Evolutionary conservation across 768 basidiomycete genomes (phyloP).

Genomic region (Kwoniella shandongensis): DNA sequence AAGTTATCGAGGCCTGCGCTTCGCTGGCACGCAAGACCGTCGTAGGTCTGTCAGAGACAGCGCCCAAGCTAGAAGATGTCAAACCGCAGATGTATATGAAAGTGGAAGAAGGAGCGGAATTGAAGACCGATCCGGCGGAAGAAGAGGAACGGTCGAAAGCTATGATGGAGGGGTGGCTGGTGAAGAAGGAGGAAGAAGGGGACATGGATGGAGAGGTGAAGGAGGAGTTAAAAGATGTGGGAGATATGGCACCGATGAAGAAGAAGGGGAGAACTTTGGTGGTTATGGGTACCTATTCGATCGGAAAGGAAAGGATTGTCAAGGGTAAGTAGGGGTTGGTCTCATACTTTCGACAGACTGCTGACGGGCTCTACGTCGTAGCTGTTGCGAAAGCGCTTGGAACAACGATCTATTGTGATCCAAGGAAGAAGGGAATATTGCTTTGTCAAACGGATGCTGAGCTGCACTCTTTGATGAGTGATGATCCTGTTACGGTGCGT

Average conservation of each 20-base stretch:
- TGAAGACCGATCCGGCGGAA: conserved; percentile 53
- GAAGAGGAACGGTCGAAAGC: conserved; percentile 40
- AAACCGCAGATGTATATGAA: conserved; percentile 25
- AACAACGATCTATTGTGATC: conserved; percentile 84
- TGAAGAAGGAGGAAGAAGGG: conserved; percentile 49
- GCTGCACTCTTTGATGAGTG: conserved; percentile 71
- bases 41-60: conserved; percentile 35
- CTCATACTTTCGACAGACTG: background rate
- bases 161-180: conserved; percentile 54
- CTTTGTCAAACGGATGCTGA: conserved; percentile 82
- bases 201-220: conserved; percentile 27
- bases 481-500: conserved; percentile 66
- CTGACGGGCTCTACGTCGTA: conserved; percentile 51
- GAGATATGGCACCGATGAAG: conserved; percentile 16
- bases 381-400: conserved; percentile 79
- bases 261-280: conserved; percentile 48
- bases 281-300: conserved; percentile 73
- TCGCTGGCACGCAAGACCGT: conserved; percentile 69
- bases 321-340: conserved; percentile 63
- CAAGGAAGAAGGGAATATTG: conserved; percentile 76
- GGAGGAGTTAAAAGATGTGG: conserved; percentile 21
- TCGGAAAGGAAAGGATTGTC: conserved; percentile 96
- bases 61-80: conserved; percentile 25
- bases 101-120: conserved; percentile 31
- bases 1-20: conserved; percentile 89